Evolutionary conservation across 768 basidiomycete genomes (phyloP).

Genomic region (Mycena maculata): DNA sequence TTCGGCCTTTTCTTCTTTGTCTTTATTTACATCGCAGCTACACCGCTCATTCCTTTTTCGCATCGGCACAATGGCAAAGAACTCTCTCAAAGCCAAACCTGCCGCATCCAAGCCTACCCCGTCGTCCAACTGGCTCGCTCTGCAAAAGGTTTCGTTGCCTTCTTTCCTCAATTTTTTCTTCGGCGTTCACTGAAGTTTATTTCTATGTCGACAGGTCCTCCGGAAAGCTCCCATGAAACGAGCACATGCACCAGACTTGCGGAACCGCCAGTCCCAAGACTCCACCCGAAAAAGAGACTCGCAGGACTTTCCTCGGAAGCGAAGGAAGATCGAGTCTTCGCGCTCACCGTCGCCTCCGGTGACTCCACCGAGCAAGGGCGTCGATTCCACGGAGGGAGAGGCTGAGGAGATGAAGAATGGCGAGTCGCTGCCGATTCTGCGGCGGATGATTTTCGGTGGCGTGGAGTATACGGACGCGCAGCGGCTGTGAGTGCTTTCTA

Average conservation of each 20-base stretch:
- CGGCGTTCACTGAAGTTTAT: neutral
- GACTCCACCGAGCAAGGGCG: too few relatives aligned
- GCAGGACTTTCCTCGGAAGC: slow-evolving; percentile 38
- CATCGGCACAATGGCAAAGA: neutral
- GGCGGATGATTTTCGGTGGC: slow-evolving; percentile 65
- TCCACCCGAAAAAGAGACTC: slow-evolving; percentile 16
- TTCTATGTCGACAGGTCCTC: slow-evolving; percentile 3
- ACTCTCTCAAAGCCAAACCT: too few relatives aligned
- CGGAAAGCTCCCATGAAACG: neutral
- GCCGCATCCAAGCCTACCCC: too few relatives aligned
- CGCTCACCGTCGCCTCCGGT: slow-evolving; percentile 28
- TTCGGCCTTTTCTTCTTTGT: neutral
- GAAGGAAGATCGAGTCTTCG: slow-evolving; percentile 44
- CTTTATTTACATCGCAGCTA: neutral
- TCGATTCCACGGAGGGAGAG: too few relatives aligned
- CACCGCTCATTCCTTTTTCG: neutral
- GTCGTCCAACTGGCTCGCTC: slow-evolving; percentile 72
- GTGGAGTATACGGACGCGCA: slow-evolving; percentile 54
- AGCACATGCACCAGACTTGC: too few relatives aligned
- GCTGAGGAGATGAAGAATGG: slow-evolving; percentile 53
- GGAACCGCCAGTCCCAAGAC: too few relatives aligned
- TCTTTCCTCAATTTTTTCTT: neutral
- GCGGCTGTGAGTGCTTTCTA: slow-evolving; percentile 52
- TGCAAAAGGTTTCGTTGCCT: slow-evolving; percentile 58
- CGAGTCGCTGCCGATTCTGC: slow-evolving; percentile 59